phyloP scores from a whole-genome alignment of 2,329 filamentous ascomycete genomes.

The Nothopassalora personata region DNA sequence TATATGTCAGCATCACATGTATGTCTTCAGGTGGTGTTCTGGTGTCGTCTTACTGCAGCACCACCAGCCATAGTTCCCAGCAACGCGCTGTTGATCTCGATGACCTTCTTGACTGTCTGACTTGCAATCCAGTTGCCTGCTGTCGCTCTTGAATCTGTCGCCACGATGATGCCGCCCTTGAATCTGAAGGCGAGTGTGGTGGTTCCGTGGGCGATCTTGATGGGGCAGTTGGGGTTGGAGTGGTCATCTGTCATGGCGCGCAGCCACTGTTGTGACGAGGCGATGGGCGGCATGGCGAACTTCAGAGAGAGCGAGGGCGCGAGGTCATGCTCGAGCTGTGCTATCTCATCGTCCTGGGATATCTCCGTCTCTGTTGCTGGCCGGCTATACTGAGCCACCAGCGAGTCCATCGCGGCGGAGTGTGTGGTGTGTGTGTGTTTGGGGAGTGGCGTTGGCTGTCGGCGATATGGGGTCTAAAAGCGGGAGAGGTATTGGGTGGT shows the following conservation, averaged over 20 bases:
- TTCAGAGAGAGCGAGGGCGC: slow-evolving; percentile 77
- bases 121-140: slow-evolving; percentile 99
- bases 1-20: slow-evolving; percentile 12
- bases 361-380: slow-evolving; percentile 69
- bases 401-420: slow-evolving; percentile 67
- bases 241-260: slow-evolving; percentile 96
- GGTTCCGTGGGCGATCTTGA: slow-evolving; percentile 98
- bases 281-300: slow-evolving; percentile 90
- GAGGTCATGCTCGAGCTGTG: slow-evolving; percentile 65
- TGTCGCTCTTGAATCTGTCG: slow-evolving; percentile 93
- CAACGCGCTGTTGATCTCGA: slow-evolving; percentile 92
- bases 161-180: slow-evolving; percentile 96
- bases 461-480: neutral
- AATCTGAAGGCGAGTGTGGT: slow-evolving; percentile 97
- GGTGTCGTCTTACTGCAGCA: slow-evolving; percentile 62
- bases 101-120: slow-evolving; percentile 99
- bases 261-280: slow-evolving; percentile 87
- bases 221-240: slow-evolving; percentile 92
- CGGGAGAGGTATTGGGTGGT: neutral
- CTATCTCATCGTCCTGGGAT: slow-evolving; percentile 55
- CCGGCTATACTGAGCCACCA: slow-evolving; percentile 87
- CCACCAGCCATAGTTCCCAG: slow-evolving; percentile 97
- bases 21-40: neutral
- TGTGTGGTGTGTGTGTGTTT: neutral
- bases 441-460: neutral